A percentile compares a stretch with the other conserved stretches of the same genome.
phyloP scores from a whole-genome alignment of 768 basidiomycete genomes.

The Myochromella boudieri region DNA sequence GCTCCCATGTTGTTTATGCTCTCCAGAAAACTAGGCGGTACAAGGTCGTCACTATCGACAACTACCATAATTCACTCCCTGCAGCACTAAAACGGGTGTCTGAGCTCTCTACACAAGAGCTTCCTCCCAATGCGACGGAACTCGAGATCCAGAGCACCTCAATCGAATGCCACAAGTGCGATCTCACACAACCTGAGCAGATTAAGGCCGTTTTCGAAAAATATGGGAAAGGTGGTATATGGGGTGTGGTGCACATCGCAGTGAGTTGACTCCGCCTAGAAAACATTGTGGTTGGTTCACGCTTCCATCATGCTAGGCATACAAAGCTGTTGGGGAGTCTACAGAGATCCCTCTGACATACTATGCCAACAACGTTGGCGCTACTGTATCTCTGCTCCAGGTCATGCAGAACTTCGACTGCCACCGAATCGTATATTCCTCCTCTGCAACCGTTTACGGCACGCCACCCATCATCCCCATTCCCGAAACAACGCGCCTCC shows the following conservation, averaged over 20 bases:
- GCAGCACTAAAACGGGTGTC: conserved; percentile 73
- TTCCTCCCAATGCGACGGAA: conserved; percentile 65
- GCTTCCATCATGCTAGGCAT: conserved; percentile 56
- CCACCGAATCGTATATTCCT: conserved; percentile 91
- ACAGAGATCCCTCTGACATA: conserved; percentile 91
- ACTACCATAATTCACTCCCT: conserved; percentile 89
- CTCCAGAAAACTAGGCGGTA: conserved; percentile 85
- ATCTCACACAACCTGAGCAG: conserved; percentile 72
- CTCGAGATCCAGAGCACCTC: conserved; percentile 70
- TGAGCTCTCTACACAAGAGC: conserved; percentile 73
- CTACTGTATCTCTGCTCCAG: conserved; percentile 84
- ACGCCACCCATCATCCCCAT: conserved; percentile 91
- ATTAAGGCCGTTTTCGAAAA: conserved; percentile 78
- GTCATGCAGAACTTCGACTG: conserved; percentile 84
- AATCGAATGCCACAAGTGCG: conserved; percentile 68
- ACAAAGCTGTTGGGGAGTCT: conserved; percentile 98
- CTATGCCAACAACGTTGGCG: conserved; percentile 91
- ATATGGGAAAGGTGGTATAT: conserved; percentile 88
- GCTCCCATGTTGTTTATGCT: conserved; percentile 90
- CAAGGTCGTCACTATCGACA: conserved; percentile 94
- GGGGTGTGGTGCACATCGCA: conserved; percentile 96
- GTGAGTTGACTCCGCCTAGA: conserved; percentile 34
- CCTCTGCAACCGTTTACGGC: conserved; percentile 97
- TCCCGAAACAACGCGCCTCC: conserved; percentile 83
- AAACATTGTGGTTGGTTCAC: background rate